phyloP scores from a whole-genome alignment of 768 basidiomycete genomes.

The Trametes punicea region DNA sequence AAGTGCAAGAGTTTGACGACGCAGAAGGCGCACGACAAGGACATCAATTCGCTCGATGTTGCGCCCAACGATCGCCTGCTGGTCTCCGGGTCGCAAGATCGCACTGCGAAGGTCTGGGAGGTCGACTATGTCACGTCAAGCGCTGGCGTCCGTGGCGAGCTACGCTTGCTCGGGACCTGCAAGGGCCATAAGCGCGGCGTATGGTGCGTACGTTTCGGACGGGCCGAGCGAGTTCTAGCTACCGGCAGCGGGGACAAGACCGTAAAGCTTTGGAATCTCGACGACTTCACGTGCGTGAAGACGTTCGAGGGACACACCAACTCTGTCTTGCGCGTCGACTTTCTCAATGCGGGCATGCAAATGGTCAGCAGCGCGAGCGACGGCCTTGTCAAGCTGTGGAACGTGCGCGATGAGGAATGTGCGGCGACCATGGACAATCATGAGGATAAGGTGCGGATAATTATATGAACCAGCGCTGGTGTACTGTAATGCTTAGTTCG shows the following conservation, averaged over 20 bases:
- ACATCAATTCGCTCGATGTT: slow-evolving; percentile 95
- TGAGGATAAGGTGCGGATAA: slow-evolving; percentile 79
- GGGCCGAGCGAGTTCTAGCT: slow-evolving; percentile 78
- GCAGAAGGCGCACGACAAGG: slow-evolving; percentile 93
- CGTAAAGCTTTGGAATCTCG: slow-evolving; percentile 89
- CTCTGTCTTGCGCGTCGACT: slow-evolving; percentile 91
- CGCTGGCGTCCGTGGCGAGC: slow-evolving; percentile 51
- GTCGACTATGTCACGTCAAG: slow-evolving; percentile 52
- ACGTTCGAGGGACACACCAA: slow-evolving; percentile 99
- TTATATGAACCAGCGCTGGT: too few species aligned
- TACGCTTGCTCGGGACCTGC: slow-evolving; percentile 79
- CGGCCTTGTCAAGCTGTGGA: slow-evolving; percentile 96
- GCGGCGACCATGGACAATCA: slow-evolving; percentile 91
- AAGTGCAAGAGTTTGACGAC: slow-evolving; percentile 80
- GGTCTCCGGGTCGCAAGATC: slow-evolving; percentile 94
- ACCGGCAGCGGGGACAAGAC: slow-evolving; percentile 96
- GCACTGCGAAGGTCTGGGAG: slow-evolving; percentile 86
- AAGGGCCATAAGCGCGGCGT: slow-evolving; percentile 97
- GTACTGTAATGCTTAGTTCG: too few species aligned
- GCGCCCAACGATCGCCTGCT: slow-evolving; percentile 85
- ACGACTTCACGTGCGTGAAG: slow-evolving; percentile 90
- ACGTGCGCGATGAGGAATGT: slow-evolving; percentile 84
- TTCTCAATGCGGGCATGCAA: slow-evolving; percentile 79
- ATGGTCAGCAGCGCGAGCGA: slow-evolving; percentile 90
- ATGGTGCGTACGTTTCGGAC: slow-evolving; percentile 90